Conservation (phyloP, 257 asterid species). For the Plectranthus barbatus region DNA sequence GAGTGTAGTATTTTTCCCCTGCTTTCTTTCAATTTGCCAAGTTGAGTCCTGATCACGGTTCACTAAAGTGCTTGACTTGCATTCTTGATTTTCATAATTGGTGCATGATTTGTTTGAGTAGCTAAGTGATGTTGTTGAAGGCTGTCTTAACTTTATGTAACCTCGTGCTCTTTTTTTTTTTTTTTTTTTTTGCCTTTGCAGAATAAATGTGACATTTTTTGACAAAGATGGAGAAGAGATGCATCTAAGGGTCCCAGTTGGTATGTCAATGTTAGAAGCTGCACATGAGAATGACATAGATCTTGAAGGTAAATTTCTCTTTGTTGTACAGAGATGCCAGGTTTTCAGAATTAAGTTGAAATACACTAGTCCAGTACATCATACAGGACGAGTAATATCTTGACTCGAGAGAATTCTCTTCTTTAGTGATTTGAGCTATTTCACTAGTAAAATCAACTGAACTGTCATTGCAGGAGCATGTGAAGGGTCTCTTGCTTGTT, state of each 20-base stretch:
- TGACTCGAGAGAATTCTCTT: neutral
- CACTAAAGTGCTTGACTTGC: neutral
- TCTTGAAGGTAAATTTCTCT: slow-evolving; percentile 65
- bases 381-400: neutral
- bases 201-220: slow-evolving; percentile 72
- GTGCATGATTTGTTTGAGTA: neutral
- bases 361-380: neutral
- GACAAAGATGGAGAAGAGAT: slow-evolving; percentile 88
- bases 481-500: slow-evolving; percentile 98
- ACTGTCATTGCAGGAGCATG: slow-evolving; percentile 66
- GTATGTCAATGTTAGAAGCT: slow-evolving; percentile 92
- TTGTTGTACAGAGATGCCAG: neutral
- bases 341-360: neutral
- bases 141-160: neutral
- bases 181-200: too few species aligned
- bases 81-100: slow-evolving; percentile 1
- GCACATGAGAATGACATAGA: slow-evolving; percentile 86
- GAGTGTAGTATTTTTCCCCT: neutral
- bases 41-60: neutral
- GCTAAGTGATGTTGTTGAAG: slow-evolving; percentile 3
- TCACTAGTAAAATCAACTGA: neutral
- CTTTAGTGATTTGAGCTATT: neutral
- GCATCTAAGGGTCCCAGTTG: slow-evolving; percentile 66
- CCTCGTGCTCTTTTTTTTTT: neutral
- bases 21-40: neutral